phyloP scores from a whole-genome alignment of 768 basidiomycete species.

The Auriculariales sp. region DNA sequence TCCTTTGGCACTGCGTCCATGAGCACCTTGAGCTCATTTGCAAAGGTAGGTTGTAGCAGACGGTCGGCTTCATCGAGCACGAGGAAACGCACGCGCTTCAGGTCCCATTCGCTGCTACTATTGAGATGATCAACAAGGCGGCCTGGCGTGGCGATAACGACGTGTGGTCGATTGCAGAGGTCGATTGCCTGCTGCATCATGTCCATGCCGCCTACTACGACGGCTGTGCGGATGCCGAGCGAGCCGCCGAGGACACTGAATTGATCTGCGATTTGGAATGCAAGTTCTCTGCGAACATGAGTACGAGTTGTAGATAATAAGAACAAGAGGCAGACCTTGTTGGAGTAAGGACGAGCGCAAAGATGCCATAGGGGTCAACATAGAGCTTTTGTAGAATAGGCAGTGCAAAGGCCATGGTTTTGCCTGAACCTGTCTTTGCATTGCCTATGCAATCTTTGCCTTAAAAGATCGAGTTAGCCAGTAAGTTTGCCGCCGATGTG shows the following conservation, averaged over 20 bases:
- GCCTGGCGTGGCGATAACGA: constrained; percentile 92
- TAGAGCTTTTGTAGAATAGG: constrained; percentile 86
- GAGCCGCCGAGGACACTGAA: constrained; percentile 80
- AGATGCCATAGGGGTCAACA: constrained; percentile 87
- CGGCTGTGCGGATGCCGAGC: constrained; percentile 69
- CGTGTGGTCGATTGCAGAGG: constrained; percentile 71
- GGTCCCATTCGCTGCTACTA: constrained; percentile 71
- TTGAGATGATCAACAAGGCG: constrained; percentile 82
- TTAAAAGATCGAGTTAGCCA: constrained; percentile 15
- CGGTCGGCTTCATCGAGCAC: constrained; percentile 96
- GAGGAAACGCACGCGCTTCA: constrained; percentile 73
- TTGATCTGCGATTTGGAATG: constrained; percentile 95
- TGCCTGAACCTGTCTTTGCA: constrained; percentile 95
- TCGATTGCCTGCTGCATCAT: constrained; percentile 91
- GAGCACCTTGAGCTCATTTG: constrained; percentile 66
- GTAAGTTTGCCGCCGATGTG: background rate
- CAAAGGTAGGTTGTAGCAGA: constrained; percentile 77
- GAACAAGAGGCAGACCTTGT: constrained; percentile 51
- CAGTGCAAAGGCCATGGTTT: constrained; percentile 92
- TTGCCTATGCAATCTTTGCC: constrained; percentile 95
- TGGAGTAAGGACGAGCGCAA: constrained; percentile 84
- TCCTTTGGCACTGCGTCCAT: constrained; percentile 67
- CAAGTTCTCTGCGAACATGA: constrained; percentile 56
- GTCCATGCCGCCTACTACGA: constrained; percentile 96
- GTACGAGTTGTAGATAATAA: background rate